These are phyloP conservation scores for Botrytis paeoniae DNA, from an alignment of 2,329 filamentous ascomycete genomes.

Conservation along the genomic window DNA sequence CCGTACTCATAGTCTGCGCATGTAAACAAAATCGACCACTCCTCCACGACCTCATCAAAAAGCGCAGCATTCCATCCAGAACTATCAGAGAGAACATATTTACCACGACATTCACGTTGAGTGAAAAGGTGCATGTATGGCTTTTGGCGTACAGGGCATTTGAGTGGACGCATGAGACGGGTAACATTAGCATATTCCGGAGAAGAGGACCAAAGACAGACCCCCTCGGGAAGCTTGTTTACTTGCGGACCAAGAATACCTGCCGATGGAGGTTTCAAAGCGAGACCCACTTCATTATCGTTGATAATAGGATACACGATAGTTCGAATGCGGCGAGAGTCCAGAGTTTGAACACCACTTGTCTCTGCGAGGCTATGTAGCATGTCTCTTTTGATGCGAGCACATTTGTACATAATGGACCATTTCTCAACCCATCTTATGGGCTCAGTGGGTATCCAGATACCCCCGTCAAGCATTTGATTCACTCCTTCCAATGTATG, in stretches of 20 bases:
- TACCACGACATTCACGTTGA: neutral
- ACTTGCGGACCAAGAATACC: neutral
- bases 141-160: neutral
- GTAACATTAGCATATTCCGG: neutral
- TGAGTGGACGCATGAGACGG: neutral
- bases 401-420: neutral
- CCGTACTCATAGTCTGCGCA: neutral
- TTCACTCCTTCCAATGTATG: neutral
- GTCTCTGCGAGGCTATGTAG: neutral
- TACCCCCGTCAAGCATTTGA: neutral
- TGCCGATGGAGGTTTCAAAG: neutral
- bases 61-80: neutral
- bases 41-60: neutral
- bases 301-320: neutral
- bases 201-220: neutral
- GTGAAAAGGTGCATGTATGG: neutral
- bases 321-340: neutral
- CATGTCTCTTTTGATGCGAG: neutral
- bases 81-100: neutral
- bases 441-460: neutral
- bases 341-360: neutral
- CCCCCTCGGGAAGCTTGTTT: neutral
- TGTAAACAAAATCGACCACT: neutral
- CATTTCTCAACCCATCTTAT: neutral
- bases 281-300: neutral